Conservation (phyloP, 768 basidiomycete genomes). For the Boletus reticuloceps region DNA sequence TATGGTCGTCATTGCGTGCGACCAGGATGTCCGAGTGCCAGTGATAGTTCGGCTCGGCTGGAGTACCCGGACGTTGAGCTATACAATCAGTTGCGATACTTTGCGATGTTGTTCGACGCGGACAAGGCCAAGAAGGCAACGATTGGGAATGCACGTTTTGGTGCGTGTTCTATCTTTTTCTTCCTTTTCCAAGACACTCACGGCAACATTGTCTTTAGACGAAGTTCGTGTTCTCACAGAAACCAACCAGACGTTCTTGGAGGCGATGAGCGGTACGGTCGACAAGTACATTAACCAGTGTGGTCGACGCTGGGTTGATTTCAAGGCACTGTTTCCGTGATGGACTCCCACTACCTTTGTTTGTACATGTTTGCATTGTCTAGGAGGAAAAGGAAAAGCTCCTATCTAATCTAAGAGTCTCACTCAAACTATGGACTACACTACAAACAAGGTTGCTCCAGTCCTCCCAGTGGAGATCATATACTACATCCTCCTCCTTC, state of each 20-base stretch:
- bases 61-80: constrained; percentile 84
- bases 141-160: constrained; percentile 42
- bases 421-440: too few relatives aligned
- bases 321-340: constrained; percentile 79
- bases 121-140: constrained; percentile 57
- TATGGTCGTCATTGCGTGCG: constrained; percentile 83
- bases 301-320: constrained; percentile 87
- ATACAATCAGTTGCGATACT: constrained; percentile 90
- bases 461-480: too few relatives aligned
- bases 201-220: neutral
- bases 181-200: neutral
- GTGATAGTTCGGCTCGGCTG: constrained; percentile 1
- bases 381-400: too few relatives aligned
- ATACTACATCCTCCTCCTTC: too few relatives aligned
- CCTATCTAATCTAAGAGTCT: too few relatives aligned
- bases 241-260: constrained; percentile 52
- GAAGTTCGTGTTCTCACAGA: constrained; percentile 48
- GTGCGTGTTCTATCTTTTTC: constrained; percentile 27
- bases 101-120: constrained; percentile 70
- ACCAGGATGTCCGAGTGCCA: constrained; percentile 4
- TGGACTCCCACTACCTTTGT: constrained; percentile 35
- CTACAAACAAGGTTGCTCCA: too few relatives aligned
- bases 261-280: constrained; percentile 53
- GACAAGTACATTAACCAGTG: constrained; percentile 83
- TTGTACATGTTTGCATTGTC: too few relatives aligned